These are phyloP conservation scores for Trametes villosa DNA, from an alignment of 768 basidiomycete genomes.

Conservation along the genomic window DNA sequence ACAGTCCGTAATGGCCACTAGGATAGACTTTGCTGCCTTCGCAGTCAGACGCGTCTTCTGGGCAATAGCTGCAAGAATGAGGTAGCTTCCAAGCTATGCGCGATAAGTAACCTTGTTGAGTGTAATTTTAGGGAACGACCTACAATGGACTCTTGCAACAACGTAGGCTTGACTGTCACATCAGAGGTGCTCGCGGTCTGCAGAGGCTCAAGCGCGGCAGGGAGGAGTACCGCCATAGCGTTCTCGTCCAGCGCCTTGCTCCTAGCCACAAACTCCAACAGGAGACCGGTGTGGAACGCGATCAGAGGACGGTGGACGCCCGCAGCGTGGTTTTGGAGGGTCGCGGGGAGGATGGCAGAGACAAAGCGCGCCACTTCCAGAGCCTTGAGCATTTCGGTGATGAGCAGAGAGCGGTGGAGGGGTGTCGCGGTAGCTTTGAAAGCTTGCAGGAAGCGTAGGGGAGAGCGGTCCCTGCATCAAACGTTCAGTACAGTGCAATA, in stretches of 20 bases:
- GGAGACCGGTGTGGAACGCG: constrained; percentile 78
- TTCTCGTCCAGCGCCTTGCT: constrained; percentile 65
- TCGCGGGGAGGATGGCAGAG: constrained; percentile 61
- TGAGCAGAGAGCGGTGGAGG: constrained; percentile 71
- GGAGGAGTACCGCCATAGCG: constrained; percentile 63
- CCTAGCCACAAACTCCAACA: constrained; percentile 78
- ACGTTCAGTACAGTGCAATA: constrained; percentile 4
- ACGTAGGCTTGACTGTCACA: constrained; percentile 13
- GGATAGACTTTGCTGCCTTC: constrained; percentile 61
- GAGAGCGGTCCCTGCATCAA: constrained; percentile 54
- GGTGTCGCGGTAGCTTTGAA: constrained; percentile 79
- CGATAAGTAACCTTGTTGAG: constrained; percentile 1
- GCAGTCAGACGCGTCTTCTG: constrained; percentile 64
- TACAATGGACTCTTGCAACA: constrained; percentile 58
- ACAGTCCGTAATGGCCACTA: constrained; percentile 56
- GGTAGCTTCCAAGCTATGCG: constrained; percentile 68
- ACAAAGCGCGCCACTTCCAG: constrained; percentile 76
- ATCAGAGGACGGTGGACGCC: constrained; percentile 64
- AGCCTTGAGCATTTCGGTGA: constrained; percentile 73
- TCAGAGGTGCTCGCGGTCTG: constrained; percentile 29
- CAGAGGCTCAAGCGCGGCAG: constrained; percentile 64
- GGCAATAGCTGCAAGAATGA: constrained; percentile 72
- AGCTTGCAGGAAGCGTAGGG: constrained; percentile 71
- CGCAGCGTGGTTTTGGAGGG: constrained; percentile 48
- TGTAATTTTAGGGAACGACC: constrained; percentile 25